These are phyloP conservation scores for Baudoinia panamericana DNA, from an alignment of 495 filamentous ascomycete genomes.

Conservation along the genomic window DNA sequence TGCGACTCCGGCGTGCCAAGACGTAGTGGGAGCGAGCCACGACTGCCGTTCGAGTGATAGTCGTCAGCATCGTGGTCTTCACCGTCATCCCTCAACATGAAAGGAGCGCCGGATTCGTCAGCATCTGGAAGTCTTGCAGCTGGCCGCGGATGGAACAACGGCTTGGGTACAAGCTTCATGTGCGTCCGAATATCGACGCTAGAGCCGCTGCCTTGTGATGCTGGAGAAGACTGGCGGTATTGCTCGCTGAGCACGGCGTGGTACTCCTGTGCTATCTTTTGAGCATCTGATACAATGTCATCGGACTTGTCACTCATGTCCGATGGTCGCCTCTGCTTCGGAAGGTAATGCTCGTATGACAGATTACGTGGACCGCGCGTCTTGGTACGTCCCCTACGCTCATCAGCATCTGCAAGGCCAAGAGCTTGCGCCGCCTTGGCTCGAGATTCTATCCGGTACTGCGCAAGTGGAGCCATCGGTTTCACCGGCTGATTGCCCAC, in stretches of 20 bases:
- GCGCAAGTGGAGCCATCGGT: slow-evolving; percentile 5
- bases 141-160: slow-evolving; percentile 12
- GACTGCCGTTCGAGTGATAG: neutral
- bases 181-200: slow-evolving; percentile 4
- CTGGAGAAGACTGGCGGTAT: slow-evolving; percentile 4
- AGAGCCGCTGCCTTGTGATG: slow-evolving; percentile 2
- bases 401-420: slow-evolving; percentile 1
- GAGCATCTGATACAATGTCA: slow-evolving; percentile 3
- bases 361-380: slow-evolving; percentile 7
- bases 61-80: too few relatives aligned
- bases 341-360: neutral
- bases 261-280: slow-evolving; percentile 14
- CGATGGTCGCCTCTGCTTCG: neutral
- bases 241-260: slow-evolving; percentile 13
- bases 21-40: neutral
- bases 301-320: neutral
- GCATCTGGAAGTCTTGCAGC: slow-evolving; percentile 1
- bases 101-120: too few relatives aligned
- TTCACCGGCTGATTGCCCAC: slow-evolving; percentile 6
- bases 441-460: slow-evolving; percentile 5
- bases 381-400: slow-evolving; percentile 7
- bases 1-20: neutral
- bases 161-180: slow-evolving; percentile 20
- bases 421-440: slow-evolving; percentile 7
- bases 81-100: too few relatives aligned